A percentile compares a stretch with the other conserved stretches of the same genome.
Evolutionary conservation across 2,329 filamentous ascomycete genomes (phyloP).

Genomic region (Pseudogymnoascus pannorum): DNA sequence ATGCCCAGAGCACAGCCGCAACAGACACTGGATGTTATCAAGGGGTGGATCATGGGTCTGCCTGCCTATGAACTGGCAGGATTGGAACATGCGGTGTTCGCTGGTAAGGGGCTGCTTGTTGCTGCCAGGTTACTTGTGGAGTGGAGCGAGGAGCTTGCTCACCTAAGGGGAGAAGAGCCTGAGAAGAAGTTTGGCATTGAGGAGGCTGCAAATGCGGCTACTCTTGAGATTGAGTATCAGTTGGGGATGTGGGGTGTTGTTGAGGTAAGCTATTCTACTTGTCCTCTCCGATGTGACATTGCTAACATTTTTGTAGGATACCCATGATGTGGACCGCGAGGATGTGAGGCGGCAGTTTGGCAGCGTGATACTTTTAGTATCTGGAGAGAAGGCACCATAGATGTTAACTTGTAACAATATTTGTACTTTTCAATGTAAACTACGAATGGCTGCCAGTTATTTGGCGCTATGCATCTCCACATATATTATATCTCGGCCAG

Average conservation of each 20-base stretch:
- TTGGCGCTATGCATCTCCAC: conserved; percentile 5
- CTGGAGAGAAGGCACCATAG: conserved; percentile 36
- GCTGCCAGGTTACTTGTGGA: conserved; percentile 72
- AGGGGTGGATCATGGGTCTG: conserved; percentile 67
- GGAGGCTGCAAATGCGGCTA: conserved; percentile 70
- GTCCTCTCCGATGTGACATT: neutral
- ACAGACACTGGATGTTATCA: conserved; percentile 68
- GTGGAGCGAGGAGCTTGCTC: conserved; percentile 71
- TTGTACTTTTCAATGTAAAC: conserved; percentile 5
- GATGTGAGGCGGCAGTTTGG: conserved; percentile 83
- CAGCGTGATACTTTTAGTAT: conserved; percentile 75
- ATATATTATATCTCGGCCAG: neutral
- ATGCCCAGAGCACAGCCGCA: conserved; percentile 66
- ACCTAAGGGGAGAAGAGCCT: conserved; percentile 33
- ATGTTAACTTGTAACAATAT: neutral
- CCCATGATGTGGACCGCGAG: conserved; percentile 91
- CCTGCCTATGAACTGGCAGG: conserved; percentile 77
- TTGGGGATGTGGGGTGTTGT: conserved; percentile 90
- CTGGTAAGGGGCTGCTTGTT: conserved; percentile 77
- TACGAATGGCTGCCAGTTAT: neutral
- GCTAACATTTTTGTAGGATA: conserved; percentile 45
- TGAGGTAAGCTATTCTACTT: conserved; percentile 39
- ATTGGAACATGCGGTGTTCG: conserved; percentile 74
- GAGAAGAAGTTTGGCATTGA: conserved; percentile 63
- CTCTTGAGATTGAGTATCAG: conserved; percentile 84